phyloP scores from a whole-genome alignment of 2,329 filamentous ascomycete species.

The Lasiodiplodia sp. region DNA sequence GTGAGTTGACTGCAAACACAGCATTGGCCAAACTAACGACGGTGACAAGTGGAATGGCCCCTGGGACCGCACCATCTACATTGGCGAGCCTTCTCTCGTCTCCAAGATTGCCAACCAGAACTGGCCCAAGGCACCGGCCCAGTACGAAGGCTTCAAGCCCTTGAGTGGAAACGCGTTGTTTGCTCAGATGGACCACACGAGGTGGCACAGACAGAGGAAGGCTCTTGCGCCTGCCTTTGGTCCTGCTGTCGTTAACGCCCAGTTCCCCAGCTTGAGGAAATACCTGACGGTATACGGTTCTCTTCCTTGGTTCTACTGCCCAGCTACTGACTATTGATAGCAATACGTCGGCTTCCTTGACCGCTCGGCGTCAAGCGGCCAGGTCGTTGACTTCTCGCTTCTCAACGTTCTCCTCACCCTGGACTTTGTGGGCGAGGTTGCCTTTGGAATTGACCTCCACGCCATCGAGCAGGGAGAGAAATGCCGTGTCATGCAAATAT shows the following conservation, averaged over 20 bases:
- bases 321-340: not conserved
- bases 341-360: not conserved
- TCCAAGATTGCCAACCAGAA: not conserved
- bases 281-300: not conserved
- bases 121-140: not conserved
- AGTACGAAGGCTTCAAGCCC: not conserved
- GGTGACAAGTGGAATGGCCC: not conserved
- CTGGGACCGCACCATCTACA: not conserved
- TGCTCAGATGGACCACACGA: not conserved
- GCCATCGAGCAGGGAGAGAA: not conserved
- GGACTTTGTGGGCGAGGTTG: not conserved
- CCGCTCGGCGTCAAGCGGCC: not conserved
- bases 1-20: not conserved
- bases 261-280: not conserved
- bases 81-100: not conserved
- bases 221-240: not conserved
- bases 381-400: not conserved
- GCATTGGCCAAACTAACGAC: not conserved
- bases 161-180: not conserved
- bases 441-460: not conserved
- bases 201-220: not conserved
- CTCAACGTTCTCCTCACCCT: not conserved
- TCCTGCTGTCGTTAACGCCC: not conserved
- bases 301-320: not conserved
- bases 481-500: not conserved